These are phyloP conservation scores for Ilex paraguariensis DNA, from an alignment of 305 asterid species.

Conservation along the genomic window DNA sequence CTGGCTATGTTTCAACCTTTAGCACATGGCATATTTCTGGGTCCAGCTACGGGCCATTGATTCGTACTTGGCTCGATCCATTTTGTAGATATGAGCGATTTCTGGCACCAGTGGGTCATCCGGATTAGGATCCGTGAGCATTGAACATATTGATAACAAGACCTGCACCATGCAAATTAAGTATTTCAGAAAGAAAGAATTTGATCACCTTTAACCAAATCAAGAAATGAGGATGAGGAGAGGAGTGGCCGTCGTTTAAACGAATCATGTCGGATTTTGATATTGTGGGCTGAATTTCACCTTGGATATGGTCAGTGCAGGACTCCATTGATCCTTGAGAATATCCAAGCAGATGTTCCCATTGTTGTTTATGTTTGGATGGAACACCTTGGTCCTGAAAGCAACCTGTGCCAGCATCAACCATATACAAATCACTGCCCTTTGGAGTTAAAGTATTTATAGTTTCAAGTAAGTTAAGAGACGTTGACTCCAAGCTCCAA, in stretches of 20 bases:
- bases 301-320: slow-evolving; percentile 96
- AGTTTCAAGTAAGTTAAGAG: neutral
- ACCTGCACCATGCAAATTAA: slow-evolving; percentile 32
- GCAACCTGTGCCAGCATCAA: slow-evolving; percentile 45
- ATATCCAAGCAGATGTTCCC: slow-evolving; percentile 89
- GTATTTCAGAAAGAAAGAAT: neutral
- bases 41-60: slow-evolving; percentile 85
- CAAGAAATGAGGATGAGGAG: neutral
- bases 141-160: slow-evolving; percentile 77
- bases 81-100: slow-evolving; percentile 75
- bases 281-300: slow-evolving; percentile 15
- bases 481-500: too few relatives aligned
- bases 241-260: neutral
- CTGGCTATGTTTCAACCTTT: neutral
- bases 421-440: too few relatives aligned
- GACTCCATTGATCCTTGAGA: slow-evolving; percentile 96
- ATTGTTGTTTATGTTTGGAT: slow-evolving; percentile 82
- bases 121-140: slow-evolving; percentile 87
- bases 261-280: too few relatives aligned
- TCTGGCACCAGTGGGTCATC: slow-evolving; percentile 91
- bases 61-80: slow-evolving; percentile 63
- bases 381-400: slow-evolving; percentile 85
- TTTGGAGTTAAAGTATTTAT: too few relatives aligned
- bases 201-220: neutral
- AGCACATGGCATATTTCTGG: slow-evolving; percentile 78